Conservation (phyloP, 768 basidiomycete genomes). For the Cantharellus anzutake region DNA sequence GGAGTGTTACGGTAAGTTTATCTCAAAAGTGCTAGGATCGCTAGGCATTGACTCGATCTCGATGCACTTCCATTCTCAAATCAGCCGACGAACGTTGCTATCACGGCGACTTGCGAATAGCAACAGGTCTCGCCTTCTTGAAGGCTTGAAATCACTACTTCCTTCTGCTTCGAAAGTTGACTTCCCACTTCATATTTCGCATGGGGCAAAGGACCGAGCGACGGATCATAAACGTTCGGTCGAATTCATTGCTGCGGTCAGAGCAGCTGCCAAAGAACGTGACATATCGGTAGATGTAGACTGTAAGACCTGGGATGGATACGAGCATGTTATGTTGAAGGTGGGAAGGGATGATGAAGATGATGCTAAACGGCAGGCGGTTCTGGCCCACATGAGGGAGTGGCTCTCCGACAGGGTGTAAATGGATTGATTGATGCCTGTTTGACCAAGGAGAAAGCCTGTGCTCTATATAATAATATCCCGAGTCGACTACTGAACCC, state of each 20-base stretch:
- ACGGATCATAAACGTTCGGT: slow-evolving; percentile 17
- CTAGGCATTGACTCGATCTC: background rate
- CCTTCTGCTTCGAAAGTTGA: slow-evolving; percentile 10
- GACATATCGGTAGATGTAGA: slow-evolving; percentile 18
- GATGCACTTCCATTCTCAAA: background rate
- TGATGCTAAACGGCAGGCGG: slow-evolving; percentile 18
- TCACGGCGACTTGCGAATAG: slow-evolving; percentile 18
- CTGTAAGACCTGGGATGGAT: slow-evolving; percentile 20
- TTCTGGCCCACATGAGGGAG: slow-evolving; percentile 17
- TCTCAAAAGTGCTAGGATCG: background rate
- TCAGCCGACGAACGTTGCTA: slow-evolving; percentile 17
- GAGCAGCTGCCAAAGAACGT: slow-evolving; percentile 6
- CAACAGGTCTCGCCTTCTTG: slow-evolving; percentile 18
- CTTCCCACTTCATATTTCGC: slow-evolving; percentile 20
- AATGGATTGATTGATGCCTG: background rate
- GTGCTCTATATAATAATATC: too few species aligned
- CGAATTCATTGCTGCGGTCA: slow-evolving; percentile 10
- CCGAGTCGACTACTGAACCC: too few species aligned
- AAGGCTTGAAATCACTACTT: slow-evolving; percentile 12
- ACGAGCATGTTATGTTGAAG: slow-evolving; percentile 19
- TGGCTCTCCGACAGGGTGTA: slow-evolving; percentile 16
- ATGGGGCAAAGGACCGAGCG: slow-evolving; percentile 18
- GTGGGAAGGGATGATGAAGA: slow-evolving; percentile 17
- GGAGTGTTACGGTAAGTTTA: slow-evolving; percentile 18
- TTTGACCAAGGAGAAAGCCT: too few species aligned